Conservation (phyloP, 305 asterid genomes). For the Nicotiana rustica region DNA sequence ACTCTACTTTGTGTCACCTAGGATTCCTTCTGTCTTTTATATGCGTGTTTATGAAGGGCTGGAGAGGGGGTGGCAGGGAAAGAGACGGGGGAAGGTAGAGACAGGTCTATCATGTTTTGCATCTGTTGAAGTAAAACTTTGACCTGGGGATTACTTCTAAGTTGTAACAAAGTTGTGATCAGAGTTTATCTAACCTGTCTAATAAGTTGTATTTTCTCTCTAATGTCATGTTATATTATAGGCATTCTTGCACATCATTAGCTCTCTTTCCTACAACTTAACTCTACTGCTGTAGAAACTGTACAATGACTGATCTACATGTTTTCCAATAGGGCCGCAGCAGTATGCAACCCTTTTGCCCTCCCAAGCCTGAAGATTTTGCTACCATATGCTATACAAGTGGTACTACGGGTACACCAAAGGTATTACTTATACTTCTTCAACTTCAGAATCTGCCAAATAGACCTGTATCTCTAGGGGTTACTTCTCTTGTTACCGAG, state of each 20-base stretch:
- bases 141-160: conserved; percentile 19
- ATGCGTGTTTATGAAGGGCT: not conserved
- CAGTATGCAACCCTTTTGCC: conserved; percentile 76
- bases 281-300: conserved; percentile 2
- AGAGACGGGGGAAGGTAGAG: not conserved
- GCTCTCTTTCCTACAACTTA: conserved; percentile 27
- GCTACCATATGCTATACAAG: conserved; percentile 98
- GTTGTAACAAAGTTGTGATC: not conserved
- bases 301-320: conserved; percentile 13
- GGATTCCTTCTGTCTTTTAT: not conserved
- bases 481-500: conserved; percentile 10
- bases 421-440: conserved; percentile 57
- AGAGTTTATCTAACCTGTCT: conserved; percentile 31
- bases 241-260: conserved; percentile 31
- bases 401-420: conserved; percentile 98
- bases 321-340: conserved; percentile 62
- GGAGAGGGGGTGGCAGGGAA: not conserved
- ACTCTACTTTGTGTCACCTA: not conserved
- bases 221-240: conserved; percentile 12
- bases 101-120: not conserved
- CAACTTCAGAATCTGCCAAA: not conserved
- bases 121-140: not conserved
- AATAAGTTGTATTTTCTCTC: conserved; percentile 18
- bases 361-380: conserved; percentile 87
- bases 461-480: not conserved